Evolutionary conservation across 441 rosid species (phyloP).

Genomic region (Pelargonium myrrhifolium): DNA sequence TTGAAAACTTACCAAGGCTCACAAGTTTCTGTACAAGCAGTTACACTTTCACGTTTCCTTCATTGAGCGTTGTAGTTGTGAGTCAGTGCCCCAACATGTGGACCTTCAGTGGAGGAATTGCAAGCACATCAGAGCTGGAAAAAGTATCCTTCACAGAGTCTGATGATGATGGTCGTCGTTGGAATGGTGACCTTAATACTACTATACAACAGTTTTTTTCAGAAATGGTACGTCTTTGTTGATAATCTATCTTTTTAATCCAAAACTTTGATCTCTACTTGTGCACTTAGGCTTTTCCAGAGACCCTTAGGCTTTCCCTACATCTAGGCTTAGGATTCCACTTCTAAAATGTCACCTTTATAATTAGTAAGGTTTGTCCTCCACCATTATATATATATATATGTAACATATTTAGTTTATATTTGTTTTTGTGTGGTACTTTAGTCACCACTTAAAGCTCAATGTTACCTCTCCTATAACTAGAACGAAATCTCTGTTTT

Average conservation of each 20-base stretch:
- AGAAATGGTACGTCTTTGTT: not conserved
- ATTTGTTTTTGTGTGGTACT: too few relatives aligned
- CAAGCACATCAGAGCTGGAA: not conserved
- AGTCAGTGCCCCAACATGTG: not conserved
- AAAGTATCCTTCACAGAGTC: not conserved
- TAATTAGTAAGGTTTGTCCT: too few relatives aligned
- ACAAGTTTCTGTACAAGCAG: not conserved
- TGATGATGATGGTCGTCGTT: not conserved
- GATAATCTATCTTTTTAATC: not conserved
- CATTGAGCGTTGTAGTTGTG: not conserved
- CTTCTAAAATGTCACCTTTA: too few relatives aligned
- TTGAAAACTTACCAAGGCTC: not conserved
- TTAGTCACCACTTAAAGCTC: too few relatives aligned
- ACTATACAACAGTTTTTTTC: not conserved
- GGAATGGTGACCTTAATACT: conserved; percentile 21
- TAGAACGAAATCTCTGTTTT: too few relatives aligned
- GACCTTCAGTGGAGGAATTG: not conserved
- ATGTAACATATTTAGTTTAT: too few relatives aligned
- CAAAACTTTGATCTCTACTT: too few relatives aligned
- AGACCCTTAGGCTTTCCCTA: too few relatives aligned
- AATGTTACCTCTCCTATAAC: too few relatives aligned
- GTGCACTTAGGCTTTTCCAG: too few relatives aligned
- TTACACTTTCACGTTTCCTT: not conserved
- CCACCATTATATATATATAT: too few relatives aligned
- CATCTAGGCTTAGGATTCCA: too few relatives aligned